Percentiles rank a stretch among this genome's conserved stretches.
These are phyloP conservation scores for Diaporthe sp. DNA, from an alignment of 2,329 filamentous ascomycete genomes.

Conservation along the genomic window DNA sequence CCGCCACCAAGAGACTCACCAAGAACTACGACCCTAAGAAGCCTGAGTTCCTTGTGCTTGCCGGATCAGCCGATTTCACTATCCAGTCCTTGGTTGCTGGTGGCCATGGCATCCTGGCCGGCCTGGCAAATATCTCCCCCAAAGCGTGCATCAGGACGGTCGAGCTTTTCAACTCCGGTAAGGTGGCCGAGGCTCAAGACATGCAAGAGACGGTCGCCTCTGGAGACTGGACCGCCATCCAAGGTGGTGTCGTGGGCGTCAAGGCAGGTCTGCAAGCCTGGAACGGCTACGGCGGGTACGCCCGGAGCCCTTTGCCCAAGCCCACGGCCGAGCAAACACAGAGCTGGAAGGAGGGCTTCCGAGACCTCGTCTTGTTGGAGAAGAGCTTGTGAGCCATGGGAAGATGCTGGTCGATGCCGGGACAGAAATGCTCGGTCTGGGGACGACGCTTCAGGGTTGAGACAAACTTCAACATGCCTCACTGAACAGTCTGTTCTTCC, in stretches of 20 bases:
- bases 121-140: slow-evolving; percentile 79
- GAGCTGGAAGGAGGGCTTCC: slow-evolving; percentile 69
- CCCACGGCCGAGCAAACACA: slow-evolving; percentile 63
- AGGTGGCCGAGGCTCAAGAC: slow-evolving; percentile 70
- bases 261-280: slow-evolving; percentile 78
- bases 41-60: slow-evolving; percentile 76
- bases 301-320: slow-evolving; percentile 64
- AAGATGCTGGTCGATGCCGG: neutral
- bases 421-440: neutral
- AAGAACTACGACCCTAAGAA: slow-evolving; percentile 50
- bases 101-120: slow-evolving; percentile 79
- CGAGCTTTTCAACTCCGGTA: slow-evolving; percentile 71
- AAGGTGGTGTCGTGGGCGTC: slow-evolving; percentile 79
- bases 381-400: slow-evolving; percentile 57
- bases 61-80: slow-evolving; percentile 80
- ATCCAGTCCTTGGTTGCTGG: slow-evolving; percentile 78
- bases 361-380: slow-evolving; percentile 66
- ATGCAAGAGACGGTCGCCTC: slow-evolving; percentile 76
- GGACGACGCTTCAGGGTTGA: neutral
- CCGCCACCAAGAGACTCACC: slow-evolving; percentile 64
- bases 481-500: neutral
- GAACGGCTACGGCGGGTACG: slow-evolving; percentile 74
- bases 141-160: slow-evolving; percentile 74
- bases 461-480: neutral
- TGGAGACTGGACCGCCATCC: slow-evolving; percentile 81